Evolutionary conservation across 306 rosid species (phyloP).

Genomic region (Lathyrus aphaca): DNA sequence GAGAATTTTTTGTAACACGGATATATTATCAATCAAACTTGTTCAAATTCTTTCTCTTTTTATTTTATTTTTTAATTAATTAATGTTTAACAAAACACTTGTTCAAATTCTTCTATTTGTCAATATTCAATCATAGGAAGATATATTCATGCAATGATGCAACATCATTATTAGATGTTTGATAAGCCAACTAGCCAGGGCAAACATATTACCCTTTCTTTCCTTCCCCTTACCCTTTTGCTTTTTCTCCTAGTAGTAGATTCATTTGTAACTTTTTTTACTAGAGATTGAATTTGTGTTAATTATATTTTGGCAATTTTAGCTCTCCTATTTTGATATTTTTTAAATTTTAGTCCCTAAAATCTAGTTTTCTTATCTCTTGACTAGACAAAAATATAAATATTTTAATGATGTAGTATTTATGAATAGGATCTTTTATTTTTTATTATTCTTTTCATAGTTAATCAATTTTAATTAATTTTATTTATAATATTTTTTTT

Average conservation of each 20-base stretch:
- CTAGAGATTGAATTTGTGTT: background rate
- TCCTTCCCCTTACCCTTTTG: background rate
- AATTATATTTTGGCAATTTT: background rate
- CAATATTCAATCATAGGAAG: slow-evolving; percentile 25
- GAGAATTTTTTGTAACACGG: slow-evolving; percentile 23
- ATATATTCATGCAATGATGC: slow-evolving; percentile 12
- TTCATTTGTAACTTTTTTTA: background rate
- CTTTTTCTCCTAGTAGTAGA: background rate
- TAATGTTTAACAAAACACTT: background rate
- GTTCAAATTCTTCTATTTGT: background rate
- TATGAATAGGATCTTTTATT: too few species aligned
- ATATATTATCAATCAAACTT: background rate
- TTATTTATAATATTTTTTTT: too few species aligned
- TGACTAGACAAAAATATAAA: too few species aligned
- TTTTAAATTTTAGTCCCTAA: too few species aligned
- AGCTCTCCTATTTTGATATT: too few species aligned
- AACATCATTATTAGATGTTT: slow-evolving; percentile 13
- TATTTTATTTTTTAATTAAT: background rate
- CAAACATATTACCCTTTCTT: background rate
- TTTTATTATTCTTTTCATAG: too few species aligned
- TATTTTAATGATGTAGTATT: too few species aligned
- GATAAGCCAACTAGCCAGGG: background rate
- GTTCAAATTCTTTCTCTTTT: slow-evolving; percentile 2
- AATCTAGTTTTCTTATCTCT: too few species aligned
- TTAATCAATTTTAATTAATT: too few species aligned